Percentiles rank a stretch among this genome's conserved stretches.
Conservation (phyloP, 1,284 basidiomycete genomes). For the Leccinum subfulvum region DNA sequence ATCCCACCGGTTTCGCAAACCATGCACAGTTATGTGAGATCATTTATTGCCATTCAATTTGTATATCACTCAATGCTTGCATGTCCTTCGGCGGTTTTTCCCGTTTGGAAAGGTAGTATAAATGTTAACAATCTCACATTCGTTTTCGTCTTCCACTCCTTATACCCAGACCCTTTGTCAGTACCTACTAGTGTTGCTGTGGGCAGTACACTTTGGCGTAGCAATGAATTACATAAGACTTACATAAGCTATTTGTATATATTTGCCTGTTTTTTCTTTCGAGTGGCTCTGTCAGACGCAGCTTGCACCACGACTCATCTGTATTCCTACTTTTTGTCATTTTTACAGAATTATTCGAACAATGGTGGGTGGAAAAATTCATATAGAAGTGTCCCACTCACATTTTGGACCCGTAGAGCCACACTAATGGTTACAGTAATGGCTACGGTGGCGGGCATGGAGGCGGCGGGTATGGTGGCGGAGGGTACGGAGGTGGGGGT, state of each 20-base stretch:
- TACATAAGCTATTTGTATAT: constrained; percentile 17
- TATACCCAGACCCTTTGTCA: constrained; percentile 14
- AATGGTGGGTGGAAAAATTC: constrained; percentile 22
- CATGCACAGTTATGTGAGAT: constrained; percentile 61
- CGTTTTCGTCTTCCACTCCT: constrained; percentile 1
- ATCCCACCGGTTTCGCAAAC: constrained; percentile 36
- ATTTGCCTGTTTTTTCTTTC: constrained; percentile 18
- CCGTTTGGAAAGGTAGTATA: constrained; percentile 8
- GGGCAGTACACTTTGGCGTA: neutral
- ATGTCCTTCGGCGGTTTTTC: neutral
- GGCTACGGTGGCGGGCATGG: constrained; percentile 31
- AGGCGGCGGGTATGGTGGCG: neutral
- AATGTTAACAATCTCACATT: constrained; percentile 15
- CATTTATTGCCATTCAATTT: constrained; percentile 3
- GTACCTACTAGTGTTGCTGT: neutral
- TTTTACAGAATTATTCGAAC: constrained; percentile 13
- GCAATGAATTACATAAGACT: constrained; percentile 8
- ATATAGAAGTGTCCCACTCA: constrained; percentile 5
- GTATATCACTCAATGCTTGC: constrained; percentile 13
- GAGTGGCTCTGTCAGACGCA: constrained; percentile 12
- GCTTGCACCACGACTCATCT: constrained; percentile 24
- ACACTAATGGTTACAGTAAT: constrained; percentile 28
- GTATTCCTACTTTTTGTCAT: constrained; percentile 3
- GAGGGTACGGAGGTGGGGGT: constrained; percentile 34
- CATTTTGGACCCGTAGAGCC: constrained; percentile 27